These are phyloP conservation scores for Pecoramyces ruminantium DNA, from an alignment of 192 early-diverging fungal genomes.

Conservation along the genomic window DNA sequence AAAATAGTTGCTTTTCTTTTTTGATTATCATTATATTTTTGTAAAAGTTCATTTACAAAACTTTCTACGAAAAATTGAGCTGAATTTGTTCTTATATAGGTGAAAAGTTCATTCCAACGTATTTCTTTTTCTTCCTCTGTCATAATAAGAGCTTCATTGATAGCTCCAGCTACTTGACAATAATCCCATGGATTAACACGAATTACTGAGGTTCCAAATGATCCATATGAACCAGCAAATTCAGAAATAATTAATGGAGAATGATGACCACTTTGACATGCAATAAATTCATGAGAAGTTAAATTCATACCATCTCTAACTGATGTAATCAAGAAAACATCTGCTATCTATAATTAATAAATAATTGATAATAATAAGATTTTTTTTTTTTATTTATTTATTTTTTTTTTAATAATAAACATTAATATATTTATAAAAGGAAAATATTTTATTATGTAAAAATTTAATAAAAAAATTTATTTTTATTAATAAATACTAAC, in stretches of 20 bases:
- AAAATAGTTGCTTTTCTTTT: slow-evolving; percentile 4
- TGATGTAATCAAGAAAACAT: slow-evolving; percentile 33
- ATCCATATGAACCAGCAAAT: slow-evolving; percentile 39
- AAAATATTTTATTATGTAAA: too few species aligned
- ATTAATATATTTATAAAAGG: too few species aligned
- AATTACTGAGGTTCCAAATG: slow-evolving; percentile 25
- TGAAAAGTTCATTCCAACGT: slow-evolving; percentile 17
- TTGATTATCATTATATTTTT: slow-evolving; percentile 12
- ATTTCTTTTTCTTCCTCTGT: slow-evolving; percentile 18
- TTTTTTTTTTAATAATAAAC: too few species aligned
- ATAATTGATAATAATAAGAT: slow-evolving; percentile 4
- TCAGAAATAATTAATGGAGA: slow-evolving; percentile 34
- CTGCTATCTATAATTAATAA: slow-evolving; percentile 14
- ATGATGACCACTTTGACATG: slow-evolving; percentile 27
- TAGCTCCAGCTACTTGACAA: slow-evolving; percentile 19
- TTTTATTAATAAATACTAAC: too few species aligned
- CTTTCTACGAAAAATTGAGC: slow-evolving; percentile 7
- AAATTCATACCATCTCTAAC: slow-evolving; percentile 43
- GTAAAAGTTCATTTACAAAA: slow-evolving; percentile 15
- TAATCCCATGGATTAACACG: slow-evolving; percentile 39
- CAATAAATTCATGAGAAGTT: slow-evolving; percentile 37
- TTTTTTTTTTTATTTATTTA: too few species aligned
- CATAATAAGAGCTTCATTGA: slow-evolving; percentile 22
- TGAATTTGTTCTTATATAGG: background rate
- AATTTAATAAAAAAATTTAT: too few species aligned